Evolutionary conservation across 2,329 filamentous ascomycete genomes (phyloP).

Genomic region (Beauveria pseudobassiana): DNA sequence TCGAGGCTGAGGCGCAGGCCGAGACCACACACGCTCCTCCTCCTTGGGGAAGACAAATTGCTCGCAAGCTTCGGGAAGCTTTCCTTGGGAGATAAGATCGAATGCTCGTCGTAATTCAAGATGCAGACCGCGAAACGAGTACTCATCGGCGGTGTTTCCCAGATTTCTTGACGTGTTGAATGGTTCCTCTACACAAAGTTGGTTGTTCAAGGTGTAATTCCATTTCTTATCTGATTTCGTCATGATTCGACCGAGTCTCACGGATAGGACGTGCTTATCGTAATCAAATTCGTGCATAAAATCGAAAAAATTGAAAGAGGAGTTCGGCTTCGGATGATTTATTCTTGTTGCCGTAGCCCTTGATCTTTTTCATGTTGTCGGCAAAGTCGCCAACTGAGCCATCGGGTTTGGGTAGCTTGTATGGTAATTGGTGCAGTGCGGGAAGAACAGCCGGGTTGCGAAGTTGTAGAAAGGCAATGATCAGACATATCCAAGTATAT

Average conservation of each 20-base stretch:
- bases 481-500: conserved; percentile 98
- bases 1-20: conserved; percentile 45
- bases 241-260: conserved; percentile 71
- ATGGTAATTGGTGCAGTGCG: conserved; percentile 64
- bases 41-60: conserved; percentile 83
- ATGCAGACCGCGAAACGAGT: conserved; percentile 86
- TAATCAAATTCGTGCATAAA: conserved; percentile 91
- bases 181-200: conserved; percentile 90
- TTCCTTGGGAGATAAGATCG: conserved; percentile 67
- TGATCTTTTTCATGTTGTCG: conserved; percentile 71
- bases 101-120: conserved; percentile 85
- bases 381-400: conserved; percentile 72
- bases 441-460: conserved; percentile 78
- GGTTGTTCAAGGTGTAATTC: conserved; percentile 72
- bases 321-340: conserved; percentile 75
- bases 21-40: conserved; percentile 57
- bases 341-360: conserved; percentile 69
- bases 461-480: conserved; percentile 91
- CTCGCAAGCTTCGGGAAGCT: conserved; percentile 78
- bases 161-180: conserved; percentile 87
- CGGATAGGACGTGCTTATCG: conserved; percentile 73
- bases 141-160: conserved; percentile 93
- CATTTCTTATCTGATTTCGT: conserved; percentile 83
- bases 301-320: conserved; percentile 92
- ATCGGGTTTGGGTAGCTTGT: conserved; percentile 45